Conservation (phyloP, 306 rosid genomes). For the Carpinus viminea region DNA sequence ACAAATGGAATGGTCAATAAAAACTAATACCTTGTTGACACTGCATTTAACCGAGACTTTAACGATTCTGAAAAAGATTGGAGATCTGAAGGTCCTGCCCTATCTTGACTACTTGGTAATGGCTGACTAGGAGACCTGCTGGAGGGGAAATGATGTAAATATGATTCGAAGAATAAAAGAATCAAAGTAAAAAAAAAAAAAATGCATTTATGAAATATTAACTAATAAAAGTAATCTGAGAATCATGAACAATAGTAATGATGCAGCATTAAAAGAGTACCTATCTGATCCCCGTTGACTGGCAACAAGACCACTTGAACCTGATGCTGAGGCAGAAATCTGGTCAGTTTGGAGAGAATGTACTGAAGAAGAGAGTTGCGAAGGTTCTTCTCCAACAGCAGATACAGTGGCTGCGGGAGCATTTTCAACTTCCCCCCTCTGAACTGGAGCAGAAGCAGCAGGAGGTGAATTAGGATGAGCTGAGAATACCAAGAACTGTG, state of each 20-base stretch:
- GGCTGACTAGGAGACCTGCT: slow-evolving; percentile 70
- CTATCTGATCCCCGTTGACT: slow-evolving; percentile 51
- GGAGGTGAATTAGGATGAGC: slow-evolving; percentile 71
- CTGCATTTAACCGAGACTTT: slow-evolving; percentile 80
- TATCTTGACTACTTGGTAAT: slow-evolving; percentile 70
- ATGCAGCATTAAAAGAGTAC: slow-evolving; percentile 48
- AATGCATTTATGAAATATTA: neutral
- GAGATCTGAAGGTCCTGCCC: slow-evolving; percentile 92
- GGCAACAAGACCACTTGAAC: slow-evolving; percentile 43
- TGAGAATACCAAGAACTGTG: slow-evolving; percentile 80
- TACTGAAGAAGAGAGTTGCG: slow-evolving; percentile 42
- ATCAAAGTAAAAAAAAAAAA: neutral
- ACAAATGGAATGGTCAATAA: slow-evolving; percentile 9
- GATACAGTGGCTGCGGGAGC: slow-evolving; percentile 48
- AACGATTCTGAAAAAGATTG: slow-evolving; percentile 90
- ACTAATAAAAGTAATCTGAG: slow-evolving; percentile 9
- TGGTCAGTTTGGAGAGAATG: slow-evolving; percentile 48
- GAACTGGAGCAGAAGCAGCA: slow-evolving; percentile 54
- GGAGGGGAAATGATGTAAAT: slow-evolving; percentile 13
- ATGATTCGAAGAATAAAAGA: neutral
- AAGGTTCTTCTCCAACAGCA: slow-evolving; percentile 58
- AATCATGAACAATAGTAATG: slow-evolving; percentile 21
- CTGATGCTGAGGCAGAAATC: slow-evolving; percentile 64
- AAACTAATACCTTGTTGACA: slow-evolving; percentile 66
- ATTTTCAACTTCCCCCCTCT: slow-evolving; percentile 65